Evolutionary conservation across 73 alveolate genomes (phyloP).

Genomic region (Tetrahymena elliotti): DNA sequence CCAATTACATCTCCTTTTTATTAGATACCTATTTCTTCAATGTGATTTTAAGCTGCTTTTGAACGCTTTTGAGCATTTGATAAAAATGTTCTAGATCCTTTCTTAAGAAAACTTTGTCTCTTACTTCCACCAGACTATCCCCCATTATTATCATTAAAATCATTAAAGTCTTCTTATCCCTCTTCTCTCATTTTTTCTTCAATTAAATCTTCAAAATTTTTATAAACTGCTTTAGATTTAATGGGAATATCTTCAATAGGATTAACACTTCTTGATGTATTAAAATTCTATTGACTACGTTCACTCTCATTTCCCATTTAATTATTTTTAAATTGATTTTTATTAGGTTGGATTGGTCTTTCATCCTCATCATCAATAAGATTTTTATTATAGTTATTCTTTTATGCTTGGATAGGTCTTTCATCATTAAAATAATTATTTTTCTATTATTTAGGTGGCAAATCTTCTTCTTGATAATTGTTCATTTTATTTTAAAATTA

Average conservation of each 20-base stretch:
- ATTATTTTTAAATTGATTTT: constrained; percentile 16
- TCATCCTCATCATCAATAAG: constrained; percentile 18
- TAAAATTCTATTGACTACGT: neutral
- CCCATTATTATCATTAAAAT: neutral
- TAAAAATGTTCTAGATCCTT: constrained; percentile 27
- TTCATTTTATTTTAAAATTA: neutral
- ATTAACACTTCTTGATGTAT: neutral
- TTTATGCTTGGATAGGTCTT: neutral
- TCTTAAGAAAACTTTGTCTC: constrained; percentile 13
- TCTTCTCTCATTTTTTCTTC: neutral
- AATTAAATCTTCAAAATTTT: neutral
- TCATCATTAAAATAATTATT: neutral
- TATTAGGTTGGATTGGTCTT: neutral
- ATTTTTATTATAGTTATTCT: neutral
- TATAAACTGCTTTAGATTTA: neutral
- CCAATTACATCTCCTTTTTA: neutral
- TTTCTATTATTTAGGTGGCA: neutral
- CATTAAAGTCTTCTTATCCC: neutral
- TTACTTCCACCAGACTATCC: neutral
- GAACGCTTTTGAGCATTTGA: constrained; percentile 34
- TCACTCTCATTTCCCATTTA: neutral
- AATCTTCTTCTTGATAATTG: neutral
- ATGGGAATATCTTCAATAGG: neutral
- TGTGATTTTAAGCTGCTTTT: constrained; percentile 24
- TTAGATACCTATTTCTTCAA: constrained; percentile 13